Percentiles rank a stretch among this genome's conserved stretches.
Conservation (phyloP, 306 rosid genomes). For the Dryas drummondii region DNA sequence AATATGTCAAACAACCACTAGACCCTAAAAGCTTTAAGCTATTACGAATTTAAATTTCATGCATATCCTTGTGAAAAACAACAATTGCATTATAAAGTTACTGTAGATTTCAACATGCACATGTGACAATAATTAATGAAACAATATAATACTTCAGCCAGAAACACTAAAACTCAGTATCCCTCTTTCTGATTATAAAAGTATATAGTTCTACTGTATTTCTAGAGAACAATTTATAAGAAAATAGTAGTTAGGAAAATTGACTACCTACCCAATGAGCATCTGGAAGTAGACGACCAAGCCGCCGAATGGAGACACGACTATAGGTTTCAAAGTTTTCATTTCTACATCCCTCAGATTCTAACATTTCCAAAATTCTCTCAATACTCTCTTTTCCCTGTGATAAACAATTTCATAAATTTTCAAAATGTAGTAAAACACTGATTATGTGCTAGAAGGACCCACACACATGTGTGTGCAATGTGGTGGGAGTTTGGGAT, state of each 20-base stretch:
- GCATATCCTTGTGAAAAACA: not conserved
- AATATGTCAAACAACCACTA: not conserved
- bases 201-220: not conserved
- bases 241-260: not conserved
- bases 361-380: conserved; percentile 43
- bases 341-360: conserved; percentile 27
- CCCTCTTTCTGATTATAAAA: not conserved
- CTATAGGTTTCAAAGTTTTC: conserved; percentile 46
- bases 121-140: not conserved
- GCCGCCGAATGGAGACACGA: conserved; percentile 63
- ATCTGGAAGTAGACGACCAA: conserved; percentile 70
- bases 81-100: not conserved
- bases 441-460: not conserved
- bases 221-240: not conserved
- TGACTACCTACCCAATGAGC: conserved; percentile 62
- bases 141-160: not conserved
- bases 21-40: not conserved
- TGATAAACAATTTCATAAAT: not conserved
- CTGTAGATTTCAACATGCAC: not conserved
- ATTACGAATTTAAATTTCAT: not conserved
- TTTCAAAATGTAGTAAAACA: not conserved
- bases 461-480: not conserved
- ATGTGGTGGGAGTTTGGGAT: not conserved
- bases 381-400: conserved; percentile 65
- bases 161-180: not conserved